Conservation (phyloP, 352 stramenopile species). For the Phytophthora sojae region DNA sequence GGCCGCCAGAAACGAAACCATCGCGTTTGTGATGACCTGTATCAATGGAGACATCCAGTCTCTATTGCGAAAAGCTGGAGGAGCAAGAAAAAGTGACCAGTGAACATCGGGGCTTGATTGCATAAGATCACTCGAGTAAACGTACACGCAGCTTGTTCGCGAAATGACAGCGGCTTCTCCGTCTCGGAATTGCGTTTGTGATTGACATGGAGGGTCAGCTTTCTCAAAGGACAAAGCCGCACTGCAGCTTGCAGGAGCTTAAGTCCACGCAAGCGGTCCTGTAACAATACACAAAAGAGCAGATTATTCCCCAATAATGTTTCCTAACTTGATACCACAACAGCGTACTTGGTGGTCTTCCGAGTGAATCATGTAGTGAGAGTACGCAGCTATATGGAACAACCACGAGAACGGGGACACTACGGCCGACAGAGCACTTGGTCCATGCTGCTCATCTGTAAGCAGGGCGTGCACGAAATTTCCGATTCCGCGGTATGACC, state of each 20-base stretch:
- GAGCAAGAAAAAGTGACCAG: background rate
- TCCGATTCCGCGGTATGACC: constrained; percentile 58
- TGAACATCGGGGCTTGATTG: background rate
- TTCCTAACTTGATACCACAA: background rate
- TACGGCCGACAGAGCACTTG: constrained; percentile 24
- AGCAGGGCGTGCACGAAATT: constrained; percentile 48
- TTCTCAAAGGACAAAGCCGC: constrained; percentile 26
- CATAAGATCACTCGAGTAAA: background rate
- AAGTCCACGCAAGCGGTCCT: constrained; percentile 47
- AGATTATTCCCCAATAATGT: background rate
- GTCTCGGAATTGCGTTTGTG: background rate
- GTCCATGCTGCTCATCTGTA: constrained; percentile 17
- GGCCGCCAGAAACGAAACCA: constrained; percentile 66
- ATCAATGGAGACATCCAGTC: constrained; percentile 71
- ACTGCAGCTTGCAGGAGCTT: constrained; percentile 32
- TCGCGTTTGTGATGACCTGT: constrained; percentile 73
- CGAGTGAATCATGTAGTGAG: constrained; percentile 49
- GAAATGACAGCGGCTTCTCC: constrained; percentile 23
- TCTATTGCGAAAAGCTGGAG: constrained; percentile 42
- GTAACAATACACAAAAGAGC: background rate
- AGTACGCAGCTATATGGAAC: constrained; percentile 50
- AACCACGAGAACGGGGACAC: constrained; percentile 56
- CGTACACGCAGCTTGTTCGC: constrained; percentile 26
- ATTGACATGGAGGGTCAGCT: constrained; percentile 15
- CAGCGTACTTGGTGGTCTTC: constrained; percentile 40